These are phyloP conservation scores for Glomus cerebriforme DNA, from an alignment of 192 early-diverging fungal species.

Conservation along the genomic window DNA sequence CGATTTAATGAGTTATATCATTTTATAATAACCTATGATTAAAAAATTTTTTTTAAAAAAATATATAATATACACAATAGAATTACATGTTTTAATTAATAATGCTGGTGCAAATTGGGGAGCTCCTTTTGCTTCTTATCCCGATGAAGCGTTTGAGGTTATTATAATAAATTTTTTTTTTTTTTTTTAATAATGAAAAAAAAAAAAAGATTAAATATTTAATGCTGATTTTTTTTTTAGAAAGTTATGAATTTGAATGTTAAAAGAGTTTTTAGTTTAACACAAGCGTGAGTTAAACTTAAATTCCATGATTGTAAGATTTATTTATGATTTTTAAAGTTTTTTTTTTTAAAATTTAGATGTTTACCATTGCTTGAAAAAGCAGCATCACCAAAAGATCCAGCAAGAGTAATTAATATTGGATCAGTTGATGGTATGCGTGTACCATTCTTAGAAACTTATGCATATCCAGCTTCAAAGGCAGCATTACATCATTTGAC, in stretches of 20 bases:
- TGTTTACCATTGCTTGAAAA: constrained; percentile 62
- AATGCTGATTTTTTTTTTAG: background rate
- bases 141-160: constrained; percentile 26
- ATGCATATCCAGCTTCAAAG: constrained; percentile 78
- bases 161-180: background rate
- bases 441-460: constrained; percentile 46
- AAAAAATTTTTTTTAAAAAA: background rate
- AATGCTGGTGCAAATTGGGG: constrained; percentile 69
- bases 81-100: constrained; percentile 87
- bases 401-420: constrained; percentile 85
- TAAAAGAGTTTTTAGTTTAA: constrained; percentile 27
- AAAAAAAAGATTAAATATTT: background rate
- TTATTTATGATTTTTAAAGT: background rate
- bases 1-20: too few species aligned
- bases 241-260: constrained; percentile 31
- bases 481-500: constrained; percentile 79
- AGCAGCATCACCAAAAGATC: constrained; percentile 48
- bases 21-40: too few species aligned
- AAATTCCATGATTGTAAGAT: background rate
- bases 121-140: constrained; percentile 8
- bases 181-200: background rate
- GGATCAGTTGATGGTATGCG: constrained; percentile 62
- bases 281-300: constrained; percentile 10
- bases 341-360: background rate
- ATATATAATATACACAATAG: background rate